Base-by-base conservation (phyloP, 371 early-diverging fungal species). In the Phascolomyces articulosus region DNA sequence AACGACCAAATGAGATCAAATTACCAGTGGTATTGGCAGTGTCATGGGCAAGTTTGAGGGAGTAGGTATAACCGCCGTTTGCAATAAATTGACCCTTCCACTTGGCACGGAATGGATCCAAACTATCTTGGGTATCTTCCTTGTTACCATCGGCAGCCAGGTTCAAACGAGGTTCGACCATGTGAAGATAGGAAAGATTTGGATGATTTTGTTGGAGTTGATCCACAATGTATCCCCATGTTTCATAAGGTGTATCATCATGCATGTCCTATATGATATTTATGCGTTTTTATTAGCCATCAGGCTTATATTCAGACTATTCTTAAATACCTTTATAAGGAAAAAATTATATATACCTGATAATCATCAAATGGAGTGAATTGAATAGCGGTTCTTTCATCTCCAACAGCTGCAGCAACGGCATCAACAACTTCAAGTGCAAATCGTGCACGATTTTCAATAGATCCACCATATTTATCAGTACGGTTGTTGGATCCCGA, bases 401-500 rank as follows among this genome's bases (percentile, higher is more conserved):
- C 58, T 18, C 73, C 51, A 62, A 67, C 31, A 3, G 65, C 63
- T 3, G 21, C 29, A 2, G n/a, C 26, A 24, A 84, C 72, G 8
- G 76, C 80, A 16, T 75, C 58, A 23, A 81, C 57, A n/a, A 82
- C 66, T 53, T 86, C 84, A 0, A 73, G 54, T 13, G 70, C 41
- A 53, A 88, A 80, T n/a, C 87, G 77, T 34, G 71, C 40, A 0
- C 87, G 78, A 68, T 87, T 87, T 58, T 86, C 81, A 38, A 77
- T 62, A 7, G 74, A 71, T n/a, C 85, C 86, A 26, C 85, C 84
- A 65, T 87, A 90, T 16, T 73, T 63, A 72, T 90, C 91, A 0
- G 84, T 84, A 28, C 92, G 82, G 16, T 69, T 41, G 68, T 90
- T 91, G 55, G 28, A 47, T 16, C 58, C 53, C 2, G 55, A 34